These are phyloP conservation scores for Debaryomyces sp. DNA, from an alignment of 1,139 yeast genomes.

Conservation along the genomic window DNA sequence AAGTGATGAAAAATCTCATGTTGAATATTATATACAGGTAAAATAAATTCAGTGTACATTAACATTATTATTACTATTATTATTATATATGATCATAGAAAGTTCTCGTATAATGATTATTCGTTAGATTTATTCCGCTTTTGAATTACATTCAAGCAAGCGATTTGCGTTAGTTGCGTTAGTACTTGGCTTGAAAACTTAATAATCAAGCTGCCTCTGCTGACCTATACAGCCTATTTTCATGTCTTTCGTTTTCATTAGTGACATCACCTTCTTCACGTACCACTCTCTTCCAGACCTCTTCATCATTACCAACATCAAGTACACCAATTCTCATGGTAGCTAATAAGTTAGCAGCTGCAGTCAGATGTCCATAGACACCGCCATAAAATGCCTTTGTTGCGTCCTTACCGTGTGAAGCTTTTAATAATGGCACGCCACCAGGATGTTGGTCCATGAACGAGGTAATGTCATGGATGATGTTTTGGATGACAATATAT, in stretches of 20 bases:
- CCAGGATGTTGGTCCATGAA: constrained; percentile 77
- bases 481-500: constrained; percentile 51
- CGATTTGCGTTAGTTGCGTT: too few relatives aligned
- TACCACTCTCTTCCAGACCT: constrained; percentile 69
- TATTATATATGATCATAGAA: background rate
- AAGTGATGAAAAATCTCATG: background rate
- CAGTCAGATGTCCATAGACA: constrained; percentile 73
- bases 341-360: constrained; percentile 69
- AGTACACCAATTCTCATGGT: constrained; percentile 75
- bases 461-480: constrained; percentile 74
- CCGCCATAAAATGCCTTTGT: constrained; percentile 76
- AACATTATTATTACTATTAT: background rate
- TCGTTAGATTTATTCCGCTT: background rate
- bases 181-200: background rate
- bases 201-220: constrained; percentile 50
- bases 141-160: background rate
- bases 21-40: background rate
- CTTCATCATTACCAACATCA: constrained; percentile 75
- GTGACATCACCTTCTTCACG: constrained; percentile 42
- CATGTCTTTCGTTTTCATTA: constrained; percentile 24
- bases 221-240: constrained; percentile 32
- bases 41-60: background rate
- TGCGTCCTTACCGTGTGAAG: constrained; percentile 73
- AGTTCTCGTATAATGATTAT: background rate
- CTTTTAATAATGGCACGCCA: constrained; percentile 59